Evolutionary conservation across 495 filamentous ascomycete genomes (phyloP).

Genomic region (Thermochaetoides thermophila): DNA sequence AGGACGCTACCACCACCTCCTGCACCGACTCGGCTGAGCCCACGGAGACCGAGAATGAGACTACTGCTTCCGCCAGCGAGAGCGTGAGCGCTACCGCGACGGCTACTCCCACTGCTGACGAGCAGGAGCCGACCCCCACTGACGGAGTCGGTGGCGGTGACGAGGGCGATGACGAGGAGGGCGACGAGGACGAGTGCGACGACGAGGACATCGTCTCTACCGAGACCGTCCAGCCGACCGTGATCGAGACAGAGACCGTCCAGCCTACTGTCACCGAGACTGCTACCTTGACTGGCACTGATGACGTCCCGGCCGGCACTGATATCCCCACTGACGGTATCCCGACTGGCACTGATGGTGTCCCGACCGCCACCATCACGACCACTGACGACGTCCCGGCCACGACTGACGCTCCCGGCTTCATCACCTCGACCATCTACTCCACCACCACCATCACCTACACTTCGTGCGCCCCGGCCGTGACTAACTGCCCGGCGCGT

Average conservation of each 20-base stretch:
- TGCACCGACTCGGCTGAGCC: constrained; percentile 4
- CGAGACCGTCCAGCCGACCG: too few species aligned
- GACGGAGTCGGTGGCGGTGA: background rate
- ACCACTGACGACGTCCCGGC: constrained; percentile 22
- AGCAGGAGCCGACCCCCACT: constrained; percentile 5
- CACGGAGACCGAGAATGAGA: constrained; percentile 1
- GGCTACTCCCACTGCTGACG: too few species aligned
- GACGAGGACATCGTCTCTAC: constrained; percentile 17
- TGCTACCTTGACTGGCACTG: too few species aligned
- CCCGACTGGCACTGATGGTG: too few species aligned
- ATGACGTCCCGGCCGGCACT: too few species aligned
- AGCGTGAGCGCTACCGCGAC: constrained; percentile 2
- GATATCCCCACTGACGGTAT: too few species aligned
- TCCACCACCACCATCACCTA: constrained; percentile 42
- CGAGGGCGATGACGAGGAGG: background rate
- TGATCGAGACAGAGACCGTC: too few species aligned
- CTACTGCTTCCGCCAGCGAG: constrained; percentile 1
- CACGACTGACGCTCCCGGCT: constrained; percentile 11
- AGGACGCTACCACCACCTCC: background rate
- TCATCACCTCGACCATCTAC: constrained; percentile 46
- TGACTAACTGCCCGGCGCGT: constrained; percentile 47
- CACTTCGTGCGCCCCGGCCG: constrained; percentile 39
- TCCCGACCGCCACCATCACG: constrained; percentile 28
- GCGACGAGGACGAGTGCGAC: background rate
- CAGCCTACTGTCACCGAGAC: too few species aligned